Base-by-base conservation (phyloP, 257 asterid species). In the Plantago ovata region DNA sequence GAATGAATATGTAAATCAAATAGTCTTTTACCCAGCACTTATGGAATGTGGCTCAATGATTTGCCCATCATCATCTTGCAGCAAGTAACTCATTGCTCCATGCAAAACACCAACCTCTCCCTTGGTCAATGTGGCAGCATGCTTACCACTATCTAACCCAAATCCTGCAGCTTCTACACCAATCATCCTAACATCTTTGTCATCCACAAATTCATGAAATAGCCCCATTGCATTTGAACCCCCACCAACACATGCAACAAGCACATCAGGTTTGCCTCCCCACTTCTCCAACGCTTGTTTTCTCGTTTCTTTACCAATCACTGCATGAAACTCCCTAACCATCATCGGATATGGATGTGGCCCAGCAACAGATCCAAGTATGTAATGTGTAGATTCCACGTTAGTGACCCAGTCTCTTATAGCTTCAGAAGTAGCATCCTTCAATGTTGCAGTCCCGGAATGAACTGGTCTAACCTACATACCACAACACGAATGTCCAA, bases 361-460 rank as follows among this genome's bases (percentile, higher is more conserved):
- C 41, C 95, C 97, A 0, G 95, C 97, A 52, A 88, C 94, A 46
- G 98, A 88, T 56, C 97, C 98, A 41, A 88, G 81, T 48, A 88
- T 88, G 80, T 92, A 92, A 59, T 92, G 95, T 64, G 97, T 92
- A 18, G 94, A 54, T 79, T 92, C 98, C 48, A 92, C 97, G 22
- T 92, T 85, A 16, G 97, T 85, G 32, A 92, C 95, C 95, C 95
- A 92, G 67, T 92, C 95, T 61, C 98, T 74, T 53, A 92, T 88
- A 58, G 96, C 98, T 81, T 92, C 95, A 22, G 98, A 92, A 39
- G 98, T 92, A 18, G 98, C 98, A 73, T 92, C 98, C 77, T 92
- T 88, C 68, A 88, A 82, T 0, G 98, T 92, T 45, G 98, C 98
- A 3, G 98, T 92, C 43, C 96, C 96, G 15, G 98, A 80, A 53